Conservation (phyloP, 208 protist species). For the Strigomonas culicis region DNA sequence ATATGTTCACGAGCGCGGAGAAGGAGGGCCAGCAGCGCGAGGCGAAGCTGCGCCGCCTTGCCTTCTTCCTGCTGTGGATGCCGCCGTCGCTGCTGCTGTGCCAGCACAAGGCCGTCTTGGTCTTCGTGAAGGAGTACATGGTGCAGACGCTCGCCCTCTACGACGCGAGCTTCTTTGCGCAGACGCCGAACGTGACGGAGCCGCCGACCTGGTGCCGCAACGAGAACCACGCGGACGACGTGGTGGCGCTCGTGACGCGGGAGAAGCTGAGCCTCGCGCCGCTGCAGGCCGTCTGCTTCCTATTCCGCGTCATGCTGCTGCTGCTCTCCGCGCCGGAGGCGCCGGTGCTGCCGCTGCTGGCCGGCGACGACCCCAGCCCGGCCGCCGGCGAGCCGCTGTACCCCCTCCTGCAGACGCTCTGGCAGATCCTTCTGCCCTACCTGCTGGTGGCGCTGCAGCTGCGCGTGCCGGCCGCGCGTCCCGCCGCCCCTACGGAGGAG, state of each 20-base stretch:
- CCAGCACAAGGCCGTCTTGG: neutral
- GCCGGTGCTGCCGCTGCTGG: conserved; percentile 36
- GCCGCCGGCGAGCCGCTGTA: neutral
- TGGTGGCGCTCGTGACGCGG: conserved; percentile 14
- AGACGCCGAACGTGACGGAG: conserved; percentile 37
- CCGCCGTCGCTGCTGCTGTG: conserved; percentile 12
- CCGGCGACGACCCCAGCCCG: conserved; percentile 4
- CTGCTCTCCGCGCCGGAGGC: conserved; percentile 49
- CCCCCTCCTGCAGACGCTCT: neutral
- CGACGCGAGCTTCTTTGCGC: conserved; percentile 10
- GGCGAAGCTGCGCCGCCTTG: conserved; percentile 26
- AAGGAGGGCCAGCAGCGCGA: conserved; percentile 34
- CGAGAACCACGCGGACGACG: conserved; percentile 7
- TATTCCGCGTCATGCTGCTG: conserved; percentile 59
- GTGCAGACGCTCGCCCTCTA: neutral
- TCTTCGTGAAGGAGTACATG: conserved; percentile 5
- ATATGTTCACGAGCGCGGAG: conserved; percentile 25
- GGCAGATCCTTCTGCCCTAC: conserved; percentile 3
- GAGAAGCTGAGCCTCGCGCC: conserved; percentile 25
- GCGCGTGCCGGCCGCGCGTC: neutral
- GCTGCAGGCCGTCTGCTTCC: conserved; percentile 33
- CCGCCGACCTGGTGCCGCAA: conserved; percentile 20
- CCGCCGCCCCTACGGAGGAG: conserved; percentile 1
- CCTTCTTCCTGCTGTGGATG: conserved; percentile 24
- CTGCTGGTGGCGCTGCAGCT: neutral